Conservation (phyloP, 352 stramenopile genomes). For the Phytophthora pisi region DNA sequence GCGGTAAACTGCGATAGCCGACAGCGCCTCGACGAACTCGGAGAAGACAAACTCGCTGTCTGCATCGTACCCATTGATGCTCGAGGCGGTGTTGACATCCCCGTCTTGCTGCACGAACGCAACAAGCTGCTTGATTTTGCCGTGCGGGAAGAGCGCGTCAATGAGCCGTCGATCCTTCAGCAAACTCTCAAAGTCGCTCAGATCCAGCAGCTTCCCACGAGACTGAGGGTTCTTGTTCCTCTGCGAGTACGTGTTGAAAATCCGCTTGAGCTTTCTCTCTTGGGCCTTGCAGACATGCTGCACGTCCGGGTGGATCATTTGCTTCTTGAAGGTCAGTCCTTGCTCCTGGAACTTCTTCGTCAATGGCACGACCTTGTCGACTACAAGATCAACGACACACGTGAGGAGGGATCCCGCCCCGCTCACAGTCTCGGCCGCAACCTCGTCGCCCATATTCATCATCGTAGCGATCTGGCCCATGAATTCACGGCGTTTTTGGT, state of each 20-base stretch:
- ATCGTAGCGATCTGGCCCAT: constrained; percentile 38
- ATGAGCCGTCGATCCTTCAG: constrained; percentile 75
- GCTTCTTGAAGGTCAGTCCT: constrained; percentile 84
- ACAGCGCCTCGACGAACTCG: constrained; percentile 77
- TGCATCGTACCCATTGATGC: constrained; percentile 54
- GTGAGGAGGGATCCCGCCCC: constrained; percentile 34
- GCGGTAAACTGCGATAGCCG: constrained; percentile 72
- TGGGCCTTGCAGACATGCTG: constrained; percentile 77
- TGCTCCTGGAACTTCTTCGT: constrained; percentile 83
- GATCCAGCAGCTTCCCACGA: constrained; percentile 73
- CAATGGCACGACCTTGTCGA: constrained; percentile 69
- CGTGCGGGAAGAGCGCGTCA: constrained; percentile 74
- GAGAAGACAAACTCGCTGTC: constrained; percentile 84
- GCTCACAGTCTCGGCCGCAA: constrained; percentile 13
- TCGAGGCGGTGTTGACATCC: constrained; percentile 46
- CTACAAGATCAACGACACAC: constrained; percentile 64
- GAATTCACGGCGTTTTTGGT: constrained; percentile 63
- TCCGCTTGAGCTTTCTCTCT: constrained; percentile 79
- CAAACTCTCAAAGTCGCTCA: constrained; percentile 72
- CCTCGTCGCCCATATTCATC: constrained; percentile 38
- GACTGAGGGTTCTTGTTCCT: constrained; percentile 76
- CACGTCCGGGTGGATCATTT: constrained; percentile 81
- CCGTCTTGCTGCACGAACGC: constrained; percentile 80
- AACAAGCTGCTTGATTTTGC: constrained; percentile 80
- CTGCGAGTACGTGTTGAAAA: constrained; percentile 76